phyloP scores from a whole-genome alignment of 768 basidiomycete genomes.

The Panaeolus papilionaceus region DNA sequence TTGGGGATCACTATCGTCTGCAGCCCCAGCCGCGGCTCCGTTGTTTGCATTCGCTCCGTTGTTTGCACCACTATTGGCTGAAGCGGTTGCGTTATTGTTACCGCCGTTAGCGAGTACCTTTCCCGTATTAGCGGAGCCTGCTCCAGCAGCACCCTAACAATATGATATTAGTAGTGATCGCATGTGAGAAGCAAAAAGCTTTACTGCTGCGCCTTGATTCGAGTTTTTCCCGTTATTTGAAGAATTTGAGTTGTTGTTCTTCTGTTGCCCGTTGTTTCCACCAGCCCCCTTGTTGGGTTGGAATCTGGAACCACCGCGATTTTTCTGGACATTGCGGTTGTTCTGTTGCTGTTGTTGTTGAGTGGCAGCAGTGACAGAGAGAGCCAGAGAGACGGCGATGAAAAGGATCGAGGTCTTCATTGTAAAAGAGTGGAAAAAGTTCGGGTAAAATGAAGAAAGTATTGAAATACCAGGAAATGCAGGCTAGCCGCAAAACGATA shows the following conservation, averaged over 20 bases:
- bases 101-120: constrained; percentile 23
- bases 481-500: constrained; percentile 39
- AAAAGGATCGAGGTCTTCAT: constrained; percentile 40
- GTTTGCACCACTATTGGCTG: constrained; percentile 6
- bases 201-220: constrained; percentile 19
- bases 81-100: constrained; percentile 24
- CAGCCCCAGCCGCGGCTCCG: constrained; percentile 23
- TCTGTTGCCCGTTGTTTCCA: constrained; percentile 31
- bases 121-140: constrained; percentile 8
- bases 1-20: constrained; percentile 46
- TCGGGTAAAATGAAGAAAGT: constrained; percentile 23
- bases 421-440: constrained; percentile 28
- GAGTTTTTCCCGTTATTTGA: constrained; percentile 15
- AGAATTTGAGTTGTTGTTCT: constrained; percentile 20
- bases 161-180: not conserved
- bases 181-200: not conserved
- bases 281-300: constrained; percentile 24
- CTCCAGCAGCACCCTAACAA: constrained; percentile 24
- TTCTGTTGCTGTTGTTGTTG: constrained; percentile 26
- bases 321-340: constrained; percentile 24
- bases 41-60: constrained; percentile 17
- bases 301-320: constrained; percentile 30
- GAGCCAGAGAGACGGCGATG: constrained; percentile 35
- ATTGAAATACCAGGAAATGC: constrained; percentile 29
- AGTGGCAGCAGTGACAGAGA: constrained; percentile 34